Conservation (phyloP, 176 grass and related monocot genomes). For the Ensete ventricosum region DNA sequence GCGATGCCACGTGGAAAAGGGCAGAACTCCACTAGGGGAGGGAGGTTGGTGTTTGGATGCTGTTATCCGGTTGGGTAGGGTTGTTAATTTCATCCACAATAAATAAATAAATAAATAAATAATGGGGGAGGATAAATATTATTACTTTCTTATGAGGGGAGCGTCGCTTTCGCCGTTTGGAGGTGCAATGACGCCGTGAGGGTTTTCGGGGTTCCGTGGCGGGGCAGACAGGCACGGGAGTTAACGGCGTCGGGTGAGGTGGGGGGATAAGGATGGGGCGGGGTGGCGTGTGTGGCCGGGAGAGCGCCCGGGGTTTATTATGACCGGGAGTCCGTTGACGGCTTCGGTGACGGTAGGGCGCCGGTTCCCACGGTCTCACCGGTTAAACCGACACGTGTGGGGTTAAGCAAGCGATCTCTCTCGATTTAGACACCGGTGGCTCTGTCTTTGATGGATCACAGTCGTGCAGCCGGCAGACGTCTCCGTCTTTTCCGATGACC, state of each 20-base stretch:
- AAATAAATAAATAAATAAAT: too few species aligned
- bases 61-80: constrained; percentile 9
- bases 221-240: constrained; percentile 20
- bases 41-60: constrained; percentile 3
- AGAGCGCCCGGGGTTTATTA: neutral
- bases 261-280: constrained; percentile 29
- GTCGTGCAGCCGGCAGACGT: too few species aligned
- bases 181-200: neutral
- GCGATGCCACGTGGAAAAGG: constrained; percentile 1
- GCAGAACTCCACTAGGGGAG: neutral
- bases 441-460: too few species aligned
- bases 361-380: neutral
- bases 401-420: neutral
- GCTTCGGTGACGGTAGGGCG: neutral
- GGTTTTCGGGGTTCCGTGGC: constrained; percentile 4
- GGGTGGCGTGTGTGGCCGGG: neutral
- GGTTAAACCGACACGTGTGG: neutral
- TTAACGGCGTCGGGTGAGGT: constrained; percentile 17
- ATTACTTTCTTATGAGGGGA: too few species aligned
- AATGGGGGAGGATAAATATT: too few species aligned
- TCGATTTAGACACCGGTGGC: too few species aligned
- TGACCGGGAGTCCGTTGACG: constrained; percentile 12
- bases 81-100: too few species aligned
- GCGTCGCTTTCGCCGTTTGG: neutral
- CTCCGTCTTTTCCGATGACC: too few species aligned